phyloP scores from a whole-genome alignment of 1,284 basidiomycete species.

The Bondarzewia mesenterica region DNA sequence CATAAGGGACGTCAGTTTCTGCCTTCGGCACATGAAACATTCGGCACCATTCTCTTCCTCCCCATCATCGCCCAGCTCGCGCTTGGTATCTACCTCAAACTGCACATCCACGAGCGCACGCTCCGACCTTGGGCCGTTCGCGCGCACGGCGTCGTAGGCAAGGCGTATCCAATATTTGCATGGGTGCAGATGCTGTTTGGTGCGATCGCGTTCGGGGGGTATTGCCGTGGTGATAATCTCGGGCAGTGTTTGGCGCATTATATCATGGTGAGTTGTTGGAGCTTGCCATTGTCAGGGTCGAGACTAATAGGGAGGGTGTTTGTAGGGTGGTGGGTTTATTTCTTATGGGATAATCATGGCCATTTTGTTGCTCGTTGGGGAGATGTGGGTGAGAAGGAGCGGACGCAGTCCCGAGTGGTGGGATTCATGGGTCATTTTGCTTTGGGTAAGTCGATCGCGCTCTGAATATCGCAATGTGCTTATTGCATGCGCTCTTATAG shows the following conservation, averaged over 20 bases:
- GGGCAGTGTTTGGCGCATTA: conserved; percentile 88
- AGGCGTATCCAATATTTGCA: conserved; percentile 78
- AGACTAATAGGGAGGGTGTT: not conserved
- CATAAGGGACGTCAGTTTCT: conserved; percentile 73
- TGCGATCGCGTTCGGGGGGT: conserved; percentile 53
- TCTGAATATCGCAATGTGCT: not conserved
- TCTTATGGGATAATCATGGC: conserved; percentile 83
- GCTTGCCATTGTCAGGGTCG: not conserved
- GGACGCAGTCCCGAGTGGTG: conserved; percentile 83
- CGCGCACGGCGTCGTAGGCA: conserved; percentile 78
- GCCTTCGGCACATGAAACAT: conserved; percentile 59
- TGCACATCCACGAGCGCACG: conserved; percentile 81
- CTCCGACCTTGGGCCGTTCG: conserved; percentile 70
- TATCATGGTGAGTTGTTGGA: conserved; percentile 63
- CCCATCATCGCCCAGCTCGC: conserved; percentile 62
- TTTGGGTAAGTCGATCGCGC: conserved; percentile 57
- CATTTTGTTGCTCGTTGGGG: conserved; percentile 77
- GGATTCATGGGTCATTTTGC: conserved; percentile 83
- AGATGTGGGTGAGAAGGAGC: conserved; percentile 70
- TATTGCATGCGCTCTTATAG: conserved; percentile 21
- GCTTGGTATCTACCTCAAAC: conserved; percentile 86
- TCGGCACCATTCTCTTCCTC: conserved; percentile 62
- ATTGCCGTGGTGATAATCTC: conserved; percentile 65
- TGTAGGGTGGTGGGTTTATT: conserved; percentile 73
- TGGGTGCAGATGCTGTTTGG: conserved; percentile 85